Percentiles rank a stretch among this genome's conserved stretches.
Conservation (phyloP, 495 filamentous ascomycete genomes). For the Recurvomyces mirabilis region DNA sequence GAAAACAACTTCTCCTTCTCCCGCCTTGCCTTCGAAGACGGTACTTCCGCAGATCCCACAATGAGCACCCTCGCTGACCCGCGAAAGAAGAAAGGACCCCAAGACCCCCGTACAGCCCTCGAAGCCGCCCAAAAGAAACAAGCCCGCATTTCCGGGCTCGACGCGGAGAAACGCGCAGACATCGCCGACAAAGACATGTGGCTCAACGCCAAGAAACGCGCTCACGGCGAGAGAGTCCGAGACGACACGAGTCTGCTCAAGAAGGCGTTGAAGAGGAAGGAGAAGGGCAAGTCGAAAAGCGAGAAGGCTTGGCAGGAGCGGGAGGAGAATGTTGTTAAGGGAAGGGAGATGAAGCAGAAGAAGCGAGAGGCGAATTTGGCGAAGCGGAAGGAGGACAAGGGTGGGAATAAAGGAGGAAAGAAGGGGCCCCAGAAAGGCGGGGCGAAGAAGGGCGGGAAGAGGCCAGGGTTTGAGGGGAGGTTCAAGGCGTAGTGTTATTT, state of each 20-base stretch:
- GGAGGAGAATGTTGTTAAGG: slow-evolving; percentile 59
- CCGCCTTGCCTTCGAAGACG: slow-evolving; percentile 75
- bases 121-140: slow-evolving; percentile 59
- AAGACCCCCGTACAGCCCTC: slow-evolving; percentile 66
- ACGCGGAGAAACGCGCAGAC: slow-evolving; percentile 66
- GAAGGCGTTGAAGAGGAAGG: slow-evolving; percentile 90
- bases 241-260: slow-evolving; percentile 83
- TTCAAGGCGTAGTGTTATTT: slow-evolving; percentile 44
- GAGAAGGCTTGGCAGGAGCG: slow-evolving; percentile 82
- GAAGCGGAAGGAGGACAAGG: slow-evolving; percentile 65
- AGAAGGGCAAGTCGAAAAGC: slow-evolving; percentile 78
- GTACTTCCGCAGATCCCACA: slow-evolving; percentile 58
- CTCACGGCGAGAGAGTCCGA: slow-evolving; percentile 76
- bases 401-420: slow-evolving; percentile 47
- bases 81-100: slow-evolving; percentile 59
- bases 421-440: slow-evolving; percentile 24
- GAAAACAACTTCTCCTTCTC: slow-evolving; percentile 73
- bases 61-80: slow-evolving; percentile 44
- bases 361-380: slow-evolving; percentile 80
- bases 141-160: slow-evolving; percentile 54
- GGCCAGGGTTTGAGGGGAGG: slow-evolving; percentile 88
- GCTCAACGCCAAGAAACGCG: slow-evolving; percentile 81
- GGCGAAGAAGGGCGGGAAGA: slow-evolving; percentile 47
- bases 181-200: slow-evolving; percentile 88
- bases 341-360: slow-evolving; percentile 67